A percentile compares a stretch with the other conserved stretches of the same genome.
phyloP scores from a whole-genome alignment of 1,139 yeast species.

The Oligophagozyma castellii region DNA sequence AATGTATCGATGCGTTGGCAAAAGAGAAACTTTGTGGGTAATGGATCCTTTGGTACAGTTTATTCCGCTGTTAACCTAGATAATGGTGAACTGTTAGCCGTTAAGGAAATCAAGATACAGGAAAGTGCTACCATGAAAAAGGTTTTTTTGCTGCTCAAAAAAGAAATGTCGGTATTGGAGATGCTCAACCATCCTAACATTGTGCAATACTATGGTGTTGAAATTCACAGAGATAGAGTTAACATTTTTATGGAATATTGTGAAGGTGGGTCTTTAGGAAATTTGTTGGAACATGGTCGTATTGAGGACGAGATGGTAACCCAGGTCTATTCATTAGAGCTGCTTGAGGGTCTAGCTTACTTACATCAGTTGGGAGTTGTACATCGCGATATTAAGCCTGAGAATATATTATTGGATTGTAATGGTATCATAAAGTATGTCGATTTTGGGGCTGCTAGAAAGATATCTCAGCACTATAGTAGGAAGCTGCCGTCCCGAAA shows the following conservation, averaged over 20 bases:
- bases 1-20: conserved; percentile 91
- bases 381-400: conserved; percentile 91
- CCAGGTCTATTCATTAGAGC: conserved; percentile 77
- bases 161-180: conserved; percentile 90
- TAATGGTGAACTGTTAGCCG: conserved; percentile 93
- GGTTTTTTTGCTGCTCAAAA: conserved; percentile 75
- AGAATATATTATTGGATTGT: conserved; percentile 74
- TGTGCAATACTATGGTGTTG: conserved; percentile 90
- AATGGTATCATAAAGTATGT: conserved; percentile 86
- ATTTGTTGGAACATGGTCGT: conserved; percentile 69
- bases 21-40: conserved; percentile 82
- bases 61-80: conserved; percentile 83
- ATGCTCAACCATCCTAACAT: conserved; percentile 89
- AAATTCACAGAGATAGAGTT: conserved; percentile 86
- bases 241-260: conserved; percentile 94
- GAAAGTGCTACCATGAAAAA: conserved; percentile 74
- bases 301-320: conserved; percentile 87
- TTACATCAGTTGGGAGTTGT: conserved; percentile 86
- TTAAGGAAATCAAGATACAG: conserved; percentile 80
- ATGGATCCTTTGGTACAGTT: conserved; percentile 89
- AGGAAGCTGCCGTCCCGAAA: not conserved
- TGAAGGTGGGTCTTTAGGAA: conserved; percentile 84
- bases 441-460: conserved; percentile 89
- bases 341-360: conserved; percentile 88
- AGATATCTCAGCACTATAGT: not conserved